Evolutionary conservation across 768 basidiomycete species (phyloP).

Genomic region (Mycena albidolilacea): DNA sequence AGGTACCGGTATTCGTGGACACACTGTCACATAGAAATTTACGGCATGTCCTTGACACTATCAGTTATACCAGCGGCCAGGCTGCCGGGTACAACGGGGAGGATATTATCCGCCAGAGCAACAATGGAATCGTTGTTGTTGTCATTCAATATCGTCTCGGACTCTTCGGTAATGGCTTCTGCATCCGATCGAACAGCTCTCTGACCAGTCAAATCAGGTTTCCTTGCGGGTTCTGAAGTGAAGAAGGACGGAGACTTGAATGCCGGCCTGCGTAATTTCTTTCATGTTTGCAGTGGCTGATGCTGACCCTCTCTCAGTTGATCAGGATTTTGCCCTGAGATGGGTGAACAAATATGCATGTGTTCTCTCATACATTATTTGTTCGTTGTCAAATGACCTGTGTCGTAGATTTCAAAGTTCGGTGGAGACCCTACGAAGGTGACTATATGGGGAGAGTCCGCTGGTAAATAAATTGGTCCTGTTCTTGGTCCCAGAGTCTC

Average conservation of each 20-base stretch:
- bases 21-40: too few relatives aligned
- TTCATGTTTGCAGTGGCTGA: slow-evolving; percentile 3
- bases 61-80: too few relatives aligned
- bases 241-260: slow-evolving; percentile 31
- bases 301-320: slow-evolving; percentile 40
- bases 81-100: too few relatives aligned
- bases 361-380: neutral
- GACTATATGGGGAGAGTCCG: slow-evolving; percentile 44
- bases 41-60: too few relatives aligned
- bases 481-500: neutral
- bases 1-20: slow-evolving; percentile 42
- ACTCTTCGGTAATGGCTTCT: too few relatives aligned
- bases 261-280: slow-evolving; percentile 44
- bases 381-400: neutral
- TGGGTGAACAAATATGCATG: slow-evolving; percentile 38
- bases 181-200: too few relatives aligned
- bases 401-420: slow-evolving; percentile 39
- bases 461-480: slow-evolving; percentile 25
- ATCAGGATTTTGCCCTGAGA: slow-evolving; percentile 44
- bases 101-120: too few relatives aligned
- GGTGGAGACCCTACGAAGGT: slow-evolving; percentile 42
- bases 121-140: too few relatives aligned
- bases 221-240: too few relatives aligned
- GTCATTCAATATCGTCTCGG: slow-evolving; percentile 57
- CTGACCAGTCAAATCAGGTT: too few relatives aligned